These are phyloP conservation scores for Kurtzmaniella quercitrusa DNA, from an alignment of 1,139 yeast species.

Conservation along the genomic window DNA sequence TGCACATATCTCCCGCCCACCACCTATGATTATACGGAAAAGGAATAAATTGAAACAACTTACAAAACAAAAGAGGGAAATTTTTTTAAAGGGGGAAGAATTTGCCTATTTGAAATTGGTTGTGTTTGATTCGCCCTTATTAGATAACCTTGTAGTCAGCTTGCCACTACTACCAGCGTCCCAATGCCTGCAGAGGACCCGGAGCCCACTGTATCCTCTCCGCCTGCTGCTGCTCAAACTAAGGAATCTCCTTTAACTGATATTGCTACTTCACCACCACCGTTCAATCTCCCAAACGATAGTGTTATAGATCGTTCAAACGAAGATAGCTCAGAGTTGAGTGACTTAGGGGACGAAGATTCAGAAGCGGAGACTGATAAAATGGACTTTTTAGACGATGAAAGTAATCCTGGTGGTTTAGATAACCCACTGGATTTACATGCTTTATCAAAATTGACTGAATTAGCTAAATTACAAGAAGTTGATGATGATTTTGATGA, in stretches of 20 bases:
- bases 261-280: slow-evolving; percentile 38
- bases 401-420: slow-evolving; percentile 14
- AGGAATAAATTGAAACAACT: neutral
- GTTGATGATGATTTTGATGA: slow-evolving; percentile 27
- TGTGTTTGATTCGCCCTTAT: too few species aligned
- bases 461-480: slow-evolving; percentile 38
- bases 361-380: slow-evolving; percentile 81
- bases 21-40: neutral
- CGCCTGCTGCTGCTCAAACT: slow-evolving; percentile 3
- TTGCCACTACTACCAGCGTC: neutral
- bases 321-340: slow-evolving; percentile 43
- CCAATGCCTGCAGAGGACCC: slow-evolving; percentile 11
- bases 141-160: too few species aligned
- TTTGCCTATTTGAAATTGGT: too few species aligned
- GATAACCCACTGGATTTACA: slow-evolving; percentile 30
- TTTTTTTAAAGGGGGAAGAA: neutral
- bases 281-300: slow-evolving; percentile 21
- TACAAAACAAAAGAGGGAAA: neutral
- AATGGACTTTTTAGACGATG: slow-evolving; percentile 54
- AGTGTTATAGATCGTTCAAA: slow-evolving; percentile 9
- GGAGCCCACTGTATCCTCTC: slow-evolving; percentile 3
- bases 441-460: slow-evolving; percentile 37
- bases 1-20: neutral
- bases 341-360: slow-evolving; percentile 61
- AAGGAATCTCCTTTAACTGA: slow-evolving; percentile 37